Percentiles rank a stretch among this genome's conserved stretches.
phyloP scores from a whole-genome alignment of 2,329 filamentous ascomycete genomes.

The Endothia cerciana region DNA sequence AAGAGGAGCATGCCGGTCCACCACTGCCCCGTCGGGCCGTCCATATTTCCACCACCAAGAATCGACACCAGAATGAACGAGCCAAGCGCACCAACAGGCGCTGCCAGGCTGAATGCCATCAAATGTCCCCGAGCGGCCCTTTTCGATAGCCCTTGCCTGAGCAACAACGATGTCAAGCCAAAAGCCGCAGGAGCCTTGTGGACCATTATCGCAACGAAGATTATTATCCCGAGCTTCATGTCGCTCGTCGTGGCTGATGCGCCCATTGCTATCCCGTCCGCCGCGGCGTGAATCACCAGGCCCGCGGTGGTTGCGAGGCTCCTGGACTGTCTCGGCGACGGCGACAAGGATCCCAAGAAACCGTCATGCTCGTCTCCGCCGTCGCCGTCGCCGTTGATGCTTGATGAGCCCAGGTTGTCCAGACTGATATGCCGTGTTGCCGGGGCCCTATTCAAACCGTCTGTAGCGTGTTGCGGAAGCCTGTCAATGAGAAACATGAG shows the following conservation, averaged over 20 bases:
- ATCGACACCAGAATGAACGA: conserved; percentile 83
- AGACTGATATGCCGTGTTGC: conserved; percentile 85
- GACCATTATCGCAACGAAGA: conserved; percentile 95
- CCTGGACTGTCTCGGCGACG: conserved; percentile 61
- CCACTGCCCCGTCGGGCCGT: conserved; percentile 72
- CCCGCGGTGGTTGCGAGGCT: conserved; percentile 86
- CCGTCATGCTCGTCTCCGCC: conserved; percentile 61
- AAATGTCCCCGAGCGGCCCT: conserved; percentile 82
- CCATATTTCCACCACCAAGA: conserved; percentile 63
- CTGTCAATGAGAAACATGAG: conserved; percentile 97
- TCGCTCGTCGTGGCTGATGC: conserved; percentile 79
- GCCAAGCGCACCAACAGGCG: conserved; percentile 79
- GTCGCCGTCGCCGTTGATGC: conserved; percentile 41
- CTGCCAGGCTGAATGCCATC: conserved; percentile 87
- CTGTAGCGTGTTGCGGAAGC: conserved; percentile 72
- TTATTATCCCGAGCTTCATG: conserved; percentile 80
- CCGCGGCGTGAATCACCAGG: conserved; percentile 92
- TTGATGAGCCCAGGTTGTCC: conserved; percentile 66
- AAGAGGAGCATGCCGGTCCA: conserved; percentile 90
- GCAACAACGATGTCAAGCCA: conserved; percentile 84
- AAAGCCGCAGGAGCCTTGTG: conserved; percentile 97
- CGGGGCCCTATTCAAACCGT: conserved; percentile 66
- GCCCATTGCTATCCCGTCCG: conserved; percentile 94
- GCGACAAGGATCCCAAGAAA: conserved; percentile 62
- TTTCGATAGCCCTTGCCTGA: conserved; percentile 91